Percentiles rank a stretch among this genome's conserved stretches.
These are phyloP conservation scores for Annulohypoxylon truncatum DNA, from an alignment of 2,329 filamentous ascomycete genomes.

Conservation along the genomic window DNA sequence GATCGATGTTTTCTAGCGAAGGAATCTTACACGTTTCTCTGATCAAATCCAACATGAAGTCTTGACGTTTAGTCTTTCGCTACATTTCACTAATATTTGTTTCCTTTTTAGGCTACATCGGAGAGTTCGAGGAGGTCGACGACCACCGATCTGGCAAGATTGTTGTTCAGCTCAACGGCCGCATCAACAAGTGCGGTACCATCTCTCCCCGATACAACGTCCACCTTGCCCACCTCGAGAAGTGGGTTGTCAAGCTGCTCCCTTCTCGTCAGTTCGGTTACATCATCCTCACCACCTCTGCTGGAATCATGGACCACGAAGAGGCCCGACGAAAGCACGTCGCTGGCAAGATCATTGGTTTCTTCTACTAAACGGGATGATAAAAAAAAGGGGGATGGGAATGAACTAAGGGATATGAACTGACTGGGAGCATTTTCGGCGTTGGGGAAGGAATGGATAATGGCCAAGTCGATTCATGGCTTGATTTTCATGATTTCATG, in stretches of 20 bases:
- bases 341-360: constrained; percentile 98
- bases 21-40: constrained; percentile 97
- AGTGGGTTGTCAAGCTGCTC: constrained; percentile 99
- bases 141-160: constrained; percentile 99
- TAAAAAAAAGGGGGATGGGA: constrained; percentile 24
- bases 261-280: constrained; percentile 99
- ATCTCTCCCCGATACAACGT: constrained; percentile 99
- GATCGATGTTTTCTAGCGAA: constrained; percentile 77
- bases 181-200: constrained; percentile 99
- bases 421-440: constrained; percentile 48
- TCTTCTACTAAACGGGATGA: constrained; percentile 84
- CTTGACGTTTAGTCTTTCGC: constrained; percentile 90
- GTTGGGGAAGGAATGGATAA: constrained; percentile 47
- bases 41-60: constrained; percentile 77
- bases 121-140: constrained; percentile 99
- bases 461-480: constrained; percentile 38
- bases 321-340: constrained; percentile 99
- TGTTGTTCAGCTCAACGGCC: constrained; percentile 98
- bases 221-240: constrained; percentile 96
- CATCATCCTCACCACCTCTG: constrained; percentile 98
- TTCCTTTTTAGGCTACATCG: constrained; percentile 84
- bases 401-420: constrained; percentile 30
- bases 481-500: constrained; percentile 35
- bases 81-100: constrained; percentile 75
- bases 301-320: constrained; percentile 99